Evolutionary conservation across 352 stramenopile genomes (phyloP).

Genomic region (Globisporangium radiosum): DNA sequence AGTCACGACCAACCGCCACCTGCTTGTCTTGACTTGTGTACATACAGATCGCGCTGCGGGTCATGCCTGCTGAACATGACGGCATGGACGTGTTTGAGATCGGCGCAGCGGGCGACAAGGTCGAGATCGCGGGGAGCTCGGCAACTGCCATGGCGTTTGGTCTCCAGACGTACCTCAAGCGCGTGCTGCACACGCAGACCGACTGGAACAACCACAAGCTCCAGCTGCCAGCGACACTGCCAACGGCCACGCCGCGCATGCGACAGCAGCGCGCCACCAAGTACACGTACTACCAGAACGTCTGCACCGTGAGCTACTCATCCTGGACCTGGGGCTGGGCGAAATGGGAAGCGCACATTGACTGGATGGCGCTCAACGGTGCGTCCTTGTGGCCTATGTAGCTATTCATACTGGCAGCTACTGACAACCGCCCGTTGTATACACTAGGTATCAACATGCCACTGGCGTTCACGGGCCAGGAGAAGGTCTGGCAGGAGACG

Average conservation of each 20-base stretch:
- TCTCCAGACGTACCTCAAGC: conserved; percentile 78
- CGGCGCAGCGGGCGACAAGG: conserved; percentile 28
- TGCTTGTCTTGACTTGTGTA: too few species aligned
- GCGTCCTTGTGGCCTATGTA: background rate
- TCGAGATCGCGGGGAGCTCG: conserved; percentile 46
- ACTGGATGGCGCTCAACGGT: conserved; percentile 92
- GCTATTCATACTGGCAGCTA: too few species aligned
- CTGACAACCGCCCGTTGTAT: background rate
- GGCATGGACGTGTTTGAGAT: conserved; percentile 65
- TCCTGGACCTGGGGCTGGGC: conserved; percentile 83
- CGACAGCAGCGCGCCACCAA: conserved; percentile 54
- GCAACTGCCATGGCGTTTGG: conserved; percentile 64
- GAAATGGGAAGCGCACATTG: conserved; percentile 88
- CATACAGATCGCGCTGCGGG: conserved; percentile 41
- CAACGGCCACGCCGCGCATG: conserved; percentile 23
- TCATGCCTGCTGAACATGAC: conserved; percentile 29
- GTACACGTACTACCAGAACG: conserved; percentile 91
- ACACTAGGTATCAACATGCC: conserved; percentile 82
- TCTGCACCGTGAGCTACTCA: conserved; percentile 90
- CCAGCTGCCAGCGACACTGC: conserved; percentile 46
- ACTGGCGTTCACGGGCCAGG: conserved; percentile 85
- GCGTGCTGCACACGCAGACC: conserved; percentile 59
- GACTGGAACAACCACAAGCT: conserved; percentile 78
- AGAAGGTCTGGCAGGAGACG: conserved; percentile 85
- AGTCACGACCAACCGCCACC: too few species aligned